phyloP scores from a whole-genome alignment of 129 eudicot species.

The Tagetes patula region DNA sequence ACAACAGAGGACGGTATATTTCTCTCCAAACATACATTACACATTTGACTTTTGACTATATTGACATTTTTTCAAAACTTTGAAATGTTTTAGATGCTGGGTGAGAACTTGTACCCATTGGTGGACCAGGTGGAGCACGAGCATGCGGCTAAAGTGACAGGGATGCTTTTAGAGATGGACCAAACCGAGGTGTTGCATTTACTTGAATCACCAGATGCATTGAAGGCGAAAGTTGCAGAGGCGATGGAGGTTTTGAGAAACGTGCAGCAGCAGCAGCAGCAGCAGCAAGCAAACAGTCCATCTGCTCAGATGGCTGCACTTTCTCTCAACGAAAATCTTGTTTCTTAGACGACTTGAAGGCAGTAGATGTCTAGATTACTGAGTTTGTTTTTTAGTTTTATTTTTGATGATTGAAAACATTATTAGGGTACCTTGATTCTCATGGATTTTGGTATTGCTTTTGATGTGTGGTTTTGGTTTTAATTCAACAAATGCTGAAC shows the following conservation, averaged over 20 bases:
- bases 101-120: constrained; percentile 78
- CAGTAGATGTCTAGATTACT: constrained; percentile 30
- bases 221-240: constrained; percentile 77
- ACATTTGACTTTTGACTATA: neutral
- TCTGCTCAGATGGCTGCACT: constrained; percentile 64
- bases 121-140: constrained; percentile 84
- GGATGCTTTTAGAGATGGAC: constrained; percentile 92
- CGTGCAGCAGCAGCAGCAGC: constrained; percentile 37
- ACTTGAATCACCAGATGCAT: constrained; percentile 82
- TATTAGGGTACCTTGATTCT: constrained; percentile 28
- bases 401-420: constrained; percentile 32
- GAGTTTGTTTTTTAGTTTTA: constrained; percentile 7
- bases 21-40: neutral
- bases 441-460: constrained; percentile 28
- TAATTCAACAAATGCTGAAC: constrained; percentile 5
- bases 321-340: constrained; percentile 65
- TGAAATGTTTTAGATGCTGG: constrained; percentile 54
- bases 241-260: constrained; percentile 80
- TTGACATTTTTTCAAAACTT: neutral
- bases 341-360: constrained; percentile 43
- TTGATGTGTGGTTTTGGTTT: constrained; percentile 33
- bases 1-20: constrained; percentile 66
- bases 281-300: constrained; percentile 34
- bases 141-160: constrained; percentile 85
- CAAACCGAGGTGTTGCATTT: constrained; percentile 79